Conservation (phyloP, 2,329 filamentous ascomycete genomes). For the Neurospora sp. region DNA sequence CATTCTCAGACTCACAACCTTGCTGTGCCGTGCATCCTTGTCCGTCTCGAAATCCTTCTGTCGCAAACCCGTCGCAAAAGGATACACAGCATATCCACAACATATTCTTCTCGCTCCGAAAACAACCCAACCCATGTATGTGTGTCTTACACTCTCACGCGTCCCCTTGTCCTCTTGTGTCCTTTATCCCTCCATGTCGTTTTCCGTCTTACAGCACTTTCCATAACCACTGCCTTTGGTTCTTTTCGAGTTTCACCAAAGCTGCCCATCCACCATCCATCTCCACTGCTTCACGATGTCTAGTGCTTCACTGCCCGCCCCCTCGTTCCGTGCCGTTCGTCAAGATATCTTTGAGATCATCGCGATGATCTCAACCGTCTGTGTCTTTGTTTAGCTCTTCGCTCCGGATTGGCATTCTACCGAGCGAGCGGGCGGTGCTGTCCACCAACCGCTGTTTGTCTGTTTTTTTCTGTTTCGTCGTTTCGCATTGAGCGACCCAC, state of each 20-base stretch:
- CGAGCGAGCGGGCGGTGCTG: background rate
- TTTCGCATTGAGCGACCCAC: background rate
- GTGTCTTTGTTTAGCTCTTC: too few relatives aligned
- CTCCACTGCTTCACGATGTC: background rate
- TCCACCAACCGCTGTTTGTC: background rate
- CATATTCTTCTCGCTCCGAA: background rate
- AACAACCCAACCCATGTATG: background rate
- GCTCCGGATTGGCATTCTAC: too few relatives aligned
- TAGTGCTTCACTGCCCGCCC: too few relatives aligned
- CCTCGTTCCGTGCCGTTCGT: background rate
- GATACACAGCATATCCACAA: background rate
- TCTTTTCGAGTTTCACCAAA: too few relatives aligned
- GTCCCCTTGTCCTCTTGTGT: background rate
- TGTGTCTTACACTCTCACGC: background rate
- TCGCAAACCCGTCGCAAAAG: background rate
- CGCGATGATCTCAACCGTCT: background rate
- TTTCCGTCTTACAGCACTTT: background rate
- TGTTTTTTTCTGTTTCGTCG: background rate
- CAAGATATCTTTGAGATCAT: background rate
- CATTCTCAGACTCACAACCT: background rate
- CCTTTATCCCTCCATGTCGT: background rate
- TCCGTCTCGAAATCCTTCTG: background rate
- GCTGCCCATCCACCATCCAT: background rate
- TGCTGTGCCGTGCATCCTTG: background rate
- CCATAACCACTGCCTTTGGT: background rate